Conservation (phyloP, 2,329 filamentous ascomycete genomes). For the Phaeomoniella chlamydospora region DNA sequence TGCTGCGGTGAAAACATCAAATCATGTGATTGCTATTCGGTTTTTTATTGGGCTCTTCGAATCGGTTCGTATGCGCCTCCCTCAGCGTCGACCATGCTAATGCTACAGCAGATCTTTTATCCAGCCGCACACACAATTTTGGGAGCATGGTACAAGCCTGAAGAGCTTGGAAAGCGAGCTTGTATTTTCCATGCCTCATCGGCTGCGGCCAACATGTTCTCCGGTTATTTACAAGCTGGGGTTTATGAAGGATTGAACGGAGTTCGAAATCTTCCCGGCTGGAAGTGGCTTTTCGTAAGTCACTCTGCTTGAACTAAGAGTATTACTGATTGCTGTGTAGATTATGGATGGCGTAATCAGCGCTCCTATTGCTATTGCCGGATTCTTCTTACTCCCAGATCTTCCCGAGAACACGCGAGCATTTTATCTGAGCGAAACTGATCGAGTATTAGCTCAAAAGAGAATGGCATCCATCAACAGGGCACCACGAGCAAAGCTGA, state of each 20-base stretch:
- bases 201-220: conserved; percentile 27
- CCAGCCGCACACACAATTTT: conserved; percentile 38
- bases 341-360: conserved; percentile 39
- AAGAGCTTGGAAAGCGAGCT: conserved; percentile 36
- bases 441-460: conserved; percentile 30
- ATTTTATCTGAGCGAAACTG: conserved; percentile 29
- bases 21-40: conserved; percentile 30
- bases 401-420: conserved; percentile 34
- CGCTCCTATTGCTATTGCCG: conserved; percentile 34
- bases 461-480: conserved; percentile 37
- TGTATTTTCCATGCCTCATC: conserved; percentile 37
- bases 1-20: conserved; percentile 22
- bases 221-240: conserved; percentile 40
- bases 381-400: conserved; percentile 34
- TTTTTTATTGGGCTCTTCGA: conserved; percentile 36
- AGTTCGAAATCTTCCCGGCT: conserved; percentile 32
- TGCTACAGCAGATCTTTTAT: too few relatives aligned
- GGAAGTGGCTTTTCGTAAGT: conserved; percentile 31
- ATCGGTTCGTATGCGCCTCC: too few relatives aligned
- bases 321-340: neutral
- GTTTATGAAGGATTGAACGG: conserved; percentile 36
- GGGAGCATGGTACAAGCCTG: conserved; percentile 35
- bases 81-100: too few relatives aligned
- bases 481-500: conserved; percentile 28
- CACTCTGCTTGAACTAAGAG: too few relatives aligned